Evolutionary conservation across 176 grass and related monocot species (phyloP).

Genomic region (Luzula sylvatica): DNA sequence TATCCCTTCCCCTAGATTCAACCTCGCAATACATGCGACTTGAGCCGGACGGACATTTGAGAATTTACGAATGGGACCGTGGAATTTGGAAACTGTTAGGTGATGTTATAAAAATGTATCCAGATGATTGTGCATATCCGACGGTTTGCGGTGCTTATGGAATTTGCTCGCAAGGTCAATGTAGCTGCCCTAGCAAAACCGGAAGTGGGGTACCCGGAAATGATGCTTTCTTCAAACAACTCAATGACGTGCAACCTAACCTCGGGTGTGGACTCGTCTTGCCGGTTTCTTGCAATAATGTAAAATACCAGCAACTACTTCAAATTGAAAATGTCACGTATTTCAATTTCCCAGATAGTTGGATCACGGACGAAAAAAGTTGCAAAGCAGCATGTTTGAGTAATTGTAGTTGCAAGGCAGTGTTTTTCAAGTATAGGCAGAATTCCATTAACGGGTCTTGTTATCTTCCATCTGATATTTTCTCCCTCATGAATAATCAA

Average conservation of each 20-base stretch:
- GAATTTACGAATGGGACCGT: constrained; percentile 21
- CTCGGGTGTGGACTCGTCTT: constrained; percentile 32
- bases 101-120: constrained; percentile 28
- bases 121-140: constrained; percentile 41
- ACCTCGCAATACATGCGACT: constrained; percentile 21
- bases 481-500: constrained; percentile 52
- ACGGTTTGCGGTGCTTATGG: constrained; percentile 35
- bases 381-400: constrained; percentile 67
- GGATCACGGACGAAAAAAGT: constrained; percentile 41
- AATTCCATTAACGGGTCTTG: constrained; percentile 46
- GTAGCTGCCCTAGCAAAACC: constrained; percentile 21
- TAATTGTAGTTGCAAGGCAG: constrained; percentile 63
- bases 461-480: constrained; percentile 39
- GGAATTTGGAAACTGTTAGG: constrained; percentile 18
- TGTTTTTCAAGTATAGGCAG: constrained; percentile 32
- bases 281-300: constrained; percentile 37
- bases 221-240: constrained; percentile 27
- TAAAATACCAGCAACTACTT: constrained; percentile 36
- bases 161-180: constrained; percentile 40
- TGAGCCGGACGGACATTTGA: constrained; percentile 16
- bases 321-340: constrained; percentile 25
- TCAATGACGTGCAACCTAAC: constrained; percentile 23
- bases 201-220: constrained; percentile 10
- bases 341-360: constrained; percentile 37
- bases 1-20: neutral